Evolutionary conservation across 2,329 filamentous ascomycete genomes (phyloP).

Genomic region (Aspergillus sp.): DNA sequence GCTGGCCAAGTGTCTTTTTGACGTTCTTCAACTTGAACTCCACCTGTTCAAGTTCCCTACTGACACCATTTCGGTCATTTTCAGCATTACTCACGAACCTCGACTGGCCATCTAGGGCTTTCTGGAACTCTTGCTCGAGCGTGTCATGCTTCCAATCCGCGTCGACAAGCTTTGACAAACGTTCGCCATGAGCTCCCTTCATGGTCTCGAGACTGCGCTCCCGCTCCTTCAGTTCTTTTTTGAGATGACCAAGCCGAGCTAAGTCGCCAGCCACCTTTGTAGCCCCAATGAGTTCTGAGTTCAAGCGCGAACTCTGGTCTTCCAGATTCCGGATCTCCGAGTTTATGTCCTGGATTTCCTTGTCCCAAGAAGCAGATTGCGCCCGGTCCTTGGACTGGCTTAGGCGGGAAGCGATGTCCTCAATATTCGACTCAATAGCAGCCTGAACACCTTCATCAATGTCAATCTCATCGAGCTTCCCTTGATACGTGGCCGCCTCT

Average conservation of each 20-base stretch:
- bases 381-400: constrained; percentile 55
- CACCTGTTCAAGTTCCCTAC: constrained; percentile 66
- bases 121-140: constrained; percentile 64
- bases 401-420: constrained; percentile 59
- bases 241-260: constrained; percentile 73
- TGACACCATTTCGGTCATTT: constrained; percentile 60
- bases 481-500: constrained; percentile 58
- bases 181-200: constrained; percentile 62
- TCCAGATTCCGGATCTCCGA: constrained; percentile 61
- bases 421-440: constrained; percentile 63
- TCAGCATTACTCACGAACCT: constrained; percentile 56
- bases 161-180: constrained; percentile 58
- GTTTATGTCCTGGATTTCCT: constrained; percentile 59
- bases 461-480: constrained; percentile 61
- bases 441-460: constrained; percentile 80
- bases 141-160: constrained; percentile 59
- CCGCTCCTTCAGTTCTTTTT: constrained; percentile 67
- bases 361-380: constrained; percentile 59
- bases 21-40: constrained; percentile 62
- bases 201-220: constrained; percentile 70
- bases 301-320: constrained; percentile 61
- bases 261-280: constrained; percentile 73
- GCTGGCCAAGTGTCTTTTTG: constrained; percentile 57
- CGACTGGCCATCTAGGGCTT: constrained; percentile 50
- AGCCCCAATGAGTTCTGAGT: constrained; percentile 72